These are phyloP conservation scores for Pharus latifolius DNA, from an alignment of 176 grass and related monocot species.

Conservation along the genomic window DNA sequence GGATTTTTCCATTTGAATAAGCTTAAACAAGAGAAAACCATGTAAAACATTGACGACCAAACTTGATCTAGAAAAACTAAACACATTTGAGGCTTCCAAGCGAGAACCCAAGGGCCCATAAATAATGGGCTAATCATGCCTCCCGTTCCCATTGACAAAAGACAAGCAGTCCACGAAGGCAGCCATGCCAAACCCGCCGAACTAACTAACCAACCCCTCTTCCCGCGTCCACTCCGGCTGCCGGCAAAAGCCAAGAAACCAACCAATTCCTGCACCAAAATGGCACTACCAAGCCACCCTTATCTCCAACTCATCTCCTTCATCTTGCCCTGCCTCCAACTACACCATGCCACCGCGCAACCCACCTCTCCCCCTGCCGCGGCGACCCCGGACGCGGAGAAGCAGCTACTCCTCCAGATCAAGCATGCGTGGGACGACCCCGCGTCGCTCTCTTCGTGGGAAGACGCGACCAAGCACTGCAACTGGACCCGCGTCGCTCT, in stretches of 20 bases:
- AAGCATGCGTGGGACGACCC: constrained; percentile 39
- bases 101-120: neutral
- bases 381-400: constrained; percentile 1
- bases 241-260: neutral
- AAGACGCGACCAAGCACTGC: neutral
- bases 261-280: neutral
- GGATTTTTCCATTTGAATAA: neutral
- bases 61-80: neutral
- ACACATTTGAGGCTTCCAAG: constrained; percentile 28
- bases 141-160: constrained; percentile 5
- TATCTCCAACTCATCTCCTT: neutral
- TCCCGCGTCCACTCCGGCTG: neutral
- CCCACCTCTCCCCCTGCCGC: too few species aligned
- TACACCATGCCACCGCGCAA: constrained; percentile 10
- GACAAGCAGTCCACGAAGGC: neutral
- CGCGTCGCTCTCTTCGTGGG: constrained; percentile 19
- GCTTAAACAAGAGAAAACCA: neutral
- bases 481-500: constrained; percentile 7
- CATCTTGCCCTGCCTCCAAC: neutral
- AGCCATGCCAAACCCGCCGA: neutral
- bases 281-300: constrained; percentile 11
- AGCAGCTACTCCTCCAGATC: constrained; percentile 15
- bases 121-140: neutral
- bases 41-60: neutral
- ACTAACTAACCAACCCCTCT: neutral